A percentile compares a stretch with the other conserved stretches of the same genome.
Evolutionary conservation across 1,284 basidiomycete species (phyloP).

Genomic region (Malassezia slooffiae): DNA sequence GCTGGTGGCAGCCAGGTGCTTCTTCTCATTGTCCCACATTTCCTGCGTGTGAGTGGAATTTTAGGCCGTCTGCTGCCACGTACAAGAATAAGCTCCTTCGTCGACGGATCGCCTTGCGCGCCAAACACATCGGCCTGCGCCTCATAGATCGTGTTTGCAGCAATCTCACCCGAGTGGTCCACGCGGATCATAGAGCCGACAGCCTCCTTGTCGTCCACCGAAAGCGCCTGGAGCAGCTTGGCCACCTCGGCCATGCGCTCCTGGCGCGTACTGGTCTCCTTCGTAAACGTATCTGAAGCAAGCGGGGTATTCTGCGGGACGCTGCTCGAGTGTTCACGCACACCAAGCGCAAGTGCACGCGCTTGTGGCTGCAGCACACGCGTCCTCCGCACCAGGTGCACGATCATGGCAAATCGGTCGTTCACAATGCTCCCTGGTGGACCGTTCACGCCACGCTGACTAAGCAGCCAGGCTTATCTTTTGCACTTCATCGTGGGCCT

Average conservation of each 20-base stretch:
- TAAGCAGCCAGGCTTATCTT: too few species aligned
- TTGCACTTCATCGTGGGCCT: too few species aligned
- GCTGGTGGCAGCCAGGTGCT: conserved; percentile 76
- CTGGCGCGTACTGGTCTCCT: background rate
- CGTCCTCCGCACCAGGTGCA: too few species aligned
- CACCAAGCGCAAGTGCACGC: too few species aligned
- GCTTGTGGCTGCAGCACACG: too few species aligned
- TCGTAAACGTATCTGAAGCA: conserved; percentile 28
- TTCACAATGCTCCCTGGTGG: too few species aligned
- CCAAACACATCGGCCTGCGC: conserved; percentile 43
- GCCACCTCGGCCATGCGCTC: conserved; percentile 15
- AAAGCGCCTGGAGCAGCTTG: conserved; percentile 20
- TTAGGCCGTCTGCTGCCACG: too few species aligned
- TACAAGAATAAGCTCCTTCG: conserved; percentile 25
- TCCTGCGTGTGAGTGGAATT: conserved; percentile 52
- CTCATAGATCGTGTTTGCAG: conserved; percentile 45
- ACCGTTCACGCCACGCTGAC: too few species aligned
- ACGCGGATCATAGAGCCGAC: conserved; percentile 41
- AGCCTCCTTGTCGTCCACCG: conserved; percentile 19
- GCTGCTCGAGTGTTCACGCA: too few species aligned
- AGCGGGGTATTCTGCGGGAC: too few species aligned
- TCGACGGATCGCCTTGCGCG: conserved; percentile 22
- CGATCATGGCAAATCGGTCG: too few species aligned
- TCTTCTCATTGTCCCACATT: conserved; percentile 95
- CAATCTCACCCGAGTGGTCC: conserved; percentile 44